These are phyloP conservation scores for Biscogniauxia marginata DNA, from an alignment of 2,329 filamentous ascomycete genomes.

Conservation along the genomic window DNA sequence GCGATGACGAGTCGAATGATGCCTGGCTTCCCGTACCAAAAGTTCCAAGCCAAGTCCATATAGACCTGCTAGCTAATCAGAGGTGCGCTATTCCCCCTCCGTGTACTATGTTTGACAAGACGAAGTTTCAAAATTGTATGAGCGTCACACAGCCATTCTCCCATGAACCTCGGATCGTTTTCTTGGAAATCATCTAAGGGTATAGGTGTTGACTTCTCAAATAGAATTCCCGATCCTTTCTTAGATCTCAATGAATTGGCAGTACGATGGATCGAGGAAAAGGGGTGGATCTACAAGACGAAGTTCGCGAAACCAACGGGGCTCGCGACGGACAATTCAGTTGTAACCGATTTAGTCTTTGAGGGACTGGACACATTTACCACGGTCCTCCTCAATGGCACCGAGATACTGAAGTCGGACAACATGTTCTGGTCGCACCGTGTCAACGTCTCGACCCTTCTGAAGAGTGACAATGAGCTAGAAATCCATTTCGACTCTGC, in stretches of 20 bases:
- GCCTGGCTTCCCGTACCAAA: constrained; percentile 35
- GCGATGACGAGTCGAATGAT: constrained; percentile 8
- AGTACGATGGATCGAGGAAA: constrained; percentile 62
- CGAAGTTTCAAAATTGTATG: background rate
- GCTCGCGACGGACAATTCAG: constrained; percentile 7
- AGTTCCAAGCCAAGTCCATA: constrained; percentile 38
- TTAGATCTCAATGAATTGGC: constrained; percentile 60
- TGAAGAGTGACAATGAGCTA: constrained; percentile 45
- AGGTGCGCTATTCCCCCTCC: background rate
- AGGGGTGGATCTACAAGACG: constrained; percentile 57
- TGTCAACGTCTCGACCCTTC: constrained; percentile 45
- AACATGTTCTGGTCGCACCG: constrained; percentile 65
- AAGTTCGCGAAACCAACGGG: constrained; percentile 28
- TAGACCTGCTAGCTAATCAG: constrained; percentile 36
- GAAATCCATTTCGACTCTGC: constrained; percentile 59
- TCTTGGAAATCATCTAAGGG: background rate
- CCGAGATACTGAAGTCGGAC: constrained; percentile 52
- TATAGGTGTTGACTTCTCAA: constrained; percentile 3
- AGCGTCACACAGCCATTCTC: background rate
- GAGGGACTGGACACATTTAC: constrained; percentile 65
- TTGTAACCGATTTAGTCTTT: constrained; percentile 52
- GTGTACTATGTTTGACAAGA: background rate
- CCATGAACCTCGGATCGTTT: background rate
- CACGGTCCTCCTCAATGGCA: constrained; percentile 54
- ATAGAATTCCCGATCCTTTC: constrained; percentile 55